Conservation (phyloP, 257 asterid species). For the Nicotiana otophora region DNA sequence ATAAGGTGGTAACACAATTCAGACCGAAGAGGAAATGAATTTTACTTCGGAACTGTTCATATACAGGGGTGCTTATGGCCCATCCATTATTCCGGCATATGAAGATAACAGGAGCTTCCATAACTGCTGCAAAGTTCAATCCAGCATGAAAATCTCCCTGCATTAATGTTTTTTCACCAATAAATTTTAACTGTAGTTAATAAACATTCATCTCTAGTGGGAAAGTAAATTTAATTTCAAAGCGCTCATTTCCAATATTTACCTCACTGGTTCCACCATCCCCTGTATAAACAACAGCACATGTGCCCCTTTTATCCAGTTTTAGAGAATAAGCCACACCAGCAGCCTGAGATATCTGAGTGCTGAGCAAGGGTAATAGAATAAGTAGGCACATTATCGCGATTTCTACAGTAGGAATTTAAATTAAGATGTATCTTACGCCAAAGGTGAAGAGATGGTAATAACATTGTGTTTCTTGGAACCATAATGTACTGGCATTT, state of each 20-base stretch:
- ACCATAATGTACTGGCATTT: constrained; percentile 93
- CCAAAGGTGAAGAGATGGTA: constrained; percentile 81
- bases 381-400: neutral
- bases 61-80: constrained; percentile 85
- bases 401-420: neutral
- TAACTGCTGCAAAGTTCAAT: constrained; percentile 80
- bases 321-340: constrained; percentile 94
- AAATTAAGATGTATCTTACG: constrained; percentile 37
- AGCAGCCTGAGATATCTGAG: constrained; percentile 97
- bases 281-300: constrained; percentile 69
- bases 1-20: too few relatives aligned
- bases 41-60: constrained; percentile 74
- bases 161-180: neutral
- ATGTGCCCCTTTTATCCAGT: constrained; percentile 73
- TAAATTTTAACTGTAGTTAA: neutral
- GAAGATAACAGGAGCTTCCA: constrained; percentile 75
- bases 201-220: too few relatives aligned
- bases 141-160: constrained; percentile 98
- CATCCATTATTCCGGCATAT: constrained; percentile 93
- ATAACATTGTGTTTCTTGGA: constrained; percentile 61
- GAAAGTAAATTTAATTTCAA: neutral
- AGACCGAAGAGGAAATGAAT: too few relatives aligned
- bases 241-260: neutral
- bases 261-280: constrained; percentile 96
- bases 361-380: constrained; percentile 31